Percentiles rank a stretch among this genome's conserved stretches.
Conservation (phyloP, 768 basidiomycete species). For the Hygrocybe punicea region DNA sequence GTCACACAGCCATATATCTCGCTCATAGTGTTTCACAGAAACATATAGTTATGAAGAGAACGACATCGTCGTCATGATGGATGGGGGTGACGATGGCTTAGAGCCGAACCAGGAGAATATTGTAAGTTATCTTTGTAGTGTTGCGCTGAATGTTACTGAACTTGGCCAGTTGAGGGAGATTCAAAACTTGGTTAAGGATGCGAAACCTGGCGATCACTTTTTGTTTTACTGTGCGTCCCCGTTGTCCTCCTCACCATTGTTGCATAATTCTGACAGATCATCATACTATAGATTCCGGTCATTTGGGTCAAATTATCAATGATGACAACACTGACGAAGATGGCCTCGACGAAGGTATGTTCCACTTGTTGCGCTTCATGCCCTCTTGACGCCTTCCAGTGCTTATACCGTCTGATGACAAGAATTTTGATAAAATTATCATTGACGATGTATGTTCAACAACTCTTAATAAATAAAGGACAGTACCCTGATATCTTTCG, state of each 20-base stretch:
- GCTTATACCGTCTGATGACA: constrained; percentile 2
- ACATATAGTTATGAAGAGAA: constrained; percentile 36
- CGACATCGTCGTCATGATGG: constrained; percentile 45
- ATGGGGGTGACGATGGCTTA: constrained; percentile 28
- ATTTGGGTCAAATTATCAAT: constrained; percentile 37
- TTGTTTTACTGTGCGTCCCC: constrained; percentile 53
- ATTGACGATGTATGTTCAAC: constrained; percentile 3
- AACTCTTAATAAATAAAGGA: neutral
- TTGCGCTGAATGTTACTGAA: neutral
- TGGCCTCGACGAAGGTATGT: constrained; percentile 41
- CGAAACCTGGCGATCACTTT: constrained; percentile 47
- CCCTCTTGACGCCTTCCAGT: neutral
- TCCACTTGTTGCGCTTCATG: neutral
- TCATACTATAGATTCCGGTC: constrained; percentile 39
- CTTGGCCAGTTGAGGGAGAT: constrained; percentile 41
- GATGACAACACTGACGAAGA: constrained; percentile 39
- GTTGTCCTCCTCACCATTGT: neutral
- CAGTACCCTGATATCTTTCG: neutral
- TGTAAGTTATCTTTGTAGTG: constrained; percentile 28
- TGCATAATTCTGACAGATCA: neutral
- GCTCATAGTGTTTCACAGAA: constrained; percentile 23
- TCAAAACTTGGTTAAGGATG: constrained; percentile 41
- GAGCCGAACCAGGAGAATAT: constrained; percentile 46
- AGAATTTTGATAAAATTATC: neutral
- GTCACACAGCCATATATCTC: neutral